phyloP scores from a whole-genome alignment of 2,329 filamentous ascomycete genomes.

The Paracoccidioides brasiliensis region DNA sequence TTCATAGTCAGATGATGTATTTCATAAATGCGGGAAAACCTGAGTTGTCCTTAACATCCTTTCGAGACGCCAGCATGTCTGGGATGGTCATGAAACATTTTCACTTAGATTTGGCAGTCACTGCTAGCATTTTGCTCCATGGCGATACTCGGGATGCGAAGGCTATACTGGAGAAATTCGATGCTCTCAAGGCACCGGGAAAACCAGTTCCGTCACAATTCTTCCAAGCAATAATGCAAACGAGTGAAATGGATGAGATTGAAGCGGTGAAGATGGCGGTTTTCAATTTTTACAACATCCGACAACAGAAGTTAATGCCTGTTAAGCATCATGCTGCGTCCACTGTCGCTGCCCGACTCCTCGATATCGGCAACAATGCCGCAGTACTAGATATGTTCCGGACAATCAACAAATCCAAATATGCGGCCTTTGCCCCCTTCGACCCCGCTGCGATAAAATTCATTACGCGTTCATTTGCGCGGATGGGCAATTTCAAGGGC shows the following conservation, averaged over 20 bases:
- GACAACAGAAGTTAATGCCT: constrained; percentile 18
- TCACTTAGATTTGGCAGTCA: constrained; percentile 26
- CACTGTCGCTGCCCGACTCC: constrained; percentile 18
- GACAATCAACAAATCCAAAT: constrained; percentile 26
- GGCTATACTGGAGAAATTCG: constrained; percentile 21
- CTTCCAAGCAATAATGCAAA: constrained; percentile 23
- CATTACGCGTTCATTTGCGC: constrained; percentile 24
- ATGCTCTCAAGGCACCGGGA: constrained; percentile 13
- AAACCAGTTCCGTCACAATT: constrained; percentile 21
- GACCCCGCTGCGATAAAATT: constrained; percentile 28
- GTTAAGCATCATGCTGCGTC: constrained; percentile 27
- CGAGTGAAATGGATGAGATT: constrained; percentile 12
- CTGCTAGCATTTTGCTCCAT: constrained; percentile 23
- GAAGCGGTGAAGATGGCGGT: constrained; percentile 24
- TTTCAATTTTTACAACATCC: constrained; percentile 28
- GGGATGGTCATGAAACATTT: constrained; percentile 20
- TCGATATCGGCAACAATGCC: constrained; percentile 15
- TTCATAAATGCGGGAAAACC: constrained; percentile 26
- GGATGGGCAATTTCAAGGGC: constrained; percentile 20
- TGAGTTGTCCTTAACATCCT: constrained; percentile 20
- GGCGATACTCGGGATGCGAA: constrained; percentile 20
- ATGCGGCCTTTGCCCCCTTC: constrained; percentile 21
- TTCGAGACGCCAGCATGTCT: constrained; percentile 17
- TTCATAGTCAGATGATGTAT: constrained; percentile 27
- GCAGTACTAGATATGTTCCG: constrained; percentile 23